Evolutionary conservation across 495 filamentous ascomycete species (phyloP).

Genomic region (Daldinia bambusicola): DNA sequence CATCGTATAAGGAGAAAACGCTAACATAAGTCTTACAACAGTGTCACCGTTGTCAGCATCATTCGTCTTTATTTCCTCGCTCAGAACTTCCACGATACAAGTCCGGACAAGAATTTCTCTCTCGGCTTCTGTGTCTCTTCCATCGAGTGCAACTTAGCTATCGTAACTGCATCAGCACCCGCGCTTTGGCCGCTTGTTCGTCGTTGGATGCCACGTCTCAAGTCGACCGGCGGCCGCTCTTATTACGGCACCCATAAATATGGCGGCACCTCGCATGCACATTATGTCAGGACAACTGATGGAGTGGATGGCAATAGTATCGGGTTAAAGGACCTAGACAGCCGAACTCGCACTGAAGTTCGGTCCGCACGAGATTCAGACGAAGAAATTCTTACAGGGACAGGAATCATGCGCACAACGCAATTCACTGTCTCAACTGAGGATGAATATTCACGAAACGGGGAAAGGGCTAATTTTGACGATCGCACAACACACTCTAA

Average conservation of each 20-base stretch:
- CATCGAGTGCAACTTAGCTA: conserved; percentile 58
- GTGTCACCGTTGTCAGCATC: conserved; percentile 55
- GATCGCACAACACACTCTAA: conserved; percentile 27
- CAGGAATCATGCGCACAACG: conserved; percentile 43
- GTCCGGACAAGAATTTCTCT: conserved; percentile 38
- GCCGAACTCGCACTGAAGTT: conserved; percentile 27
- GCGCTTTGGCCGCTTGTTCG: conserved; percentile 41
- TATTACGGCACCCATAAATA: conserved; percentile 34
- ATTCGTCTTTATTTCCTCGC: conserved; percentile 43
- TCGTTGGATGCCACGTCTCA: conserved; percentile 34
- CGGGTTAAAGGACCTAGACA: conserved; percentile 34
- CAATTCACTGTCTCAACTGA: conserved; percentile 36
- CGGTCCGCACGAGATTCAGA: conserved; percentile 33
- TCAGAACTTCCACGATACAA: conserved; percentile 34
- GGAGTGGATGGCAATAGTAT: conserved; percentile 15
- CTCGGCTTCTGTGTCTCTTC: conserved; percentile 54
- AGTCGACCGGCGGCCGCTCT: conserved; percentile 21
- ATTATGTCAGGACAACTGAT: conserved; percentile 37
- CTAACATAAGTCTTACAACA: conserved; percentile 34
- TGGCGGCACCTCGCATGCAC: conserved; percentile 23
- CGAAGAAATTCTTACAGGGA: conserved; percentile 45
- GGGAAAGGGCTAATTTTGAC: conserved; percentile 1
- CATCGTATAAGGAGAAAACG: not conserved
- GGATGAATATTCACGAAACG: conserved; percentile 11
- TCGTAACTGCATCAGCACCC: conserved; percentile 51